phyloP scores from a whole-genome alignment of 108 stramenopile genomes.

The Pelagomonas calceolata region DNA sequence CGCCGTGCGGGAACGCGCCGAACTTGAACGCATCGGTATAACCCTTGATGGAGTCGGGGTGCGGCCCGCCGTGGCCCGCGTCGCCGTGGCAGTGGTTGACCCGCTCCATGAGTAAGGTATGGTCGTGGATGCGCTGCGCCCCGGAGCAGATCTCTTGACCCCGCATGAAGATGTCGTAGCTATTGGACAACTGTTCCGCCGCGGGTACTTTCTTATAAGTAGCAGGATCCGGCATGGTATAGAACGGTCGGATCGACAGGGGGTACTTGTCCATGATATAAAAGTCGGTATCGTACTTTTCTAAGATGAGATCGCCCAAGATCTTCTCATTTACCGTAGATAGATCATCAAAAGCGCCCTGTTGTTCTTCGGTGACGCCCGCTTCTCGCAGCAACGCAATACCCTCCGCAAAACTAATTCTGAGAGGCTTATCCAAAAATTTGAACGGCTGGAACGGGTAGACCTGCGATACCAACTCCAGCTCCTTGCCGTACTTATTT shows the following conservation, averaged over 20 bases:
- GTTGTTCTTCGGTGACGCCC: slow-evolving; percentile 52
- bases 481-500: slow-evolving; percentile 64
- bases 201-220: not conserved
- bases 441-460: slow-evolving; percentile 92
- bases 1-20: slow-evolving; percentile 90
- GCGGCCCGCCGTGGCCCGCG: not conserved
- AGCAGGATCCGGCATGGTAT: slow-evolving; percentile 94
- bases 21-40: slow-evolving; percentile 95
- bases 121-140: slow-evolving; percentile 96
- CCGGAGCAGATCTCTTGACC: slow-evolving; percentile 98
- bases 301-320: slow-evolving; percentile 84
- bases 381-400: slow-evolving; percentile 69
- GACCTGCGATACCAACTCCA: slow-evolving; percentile 79
- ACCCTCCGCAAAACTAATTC: slow-evolving; percentile 82
- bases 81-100: slow-evolving; percentile 34
- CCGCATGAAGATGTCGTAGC: slow-evolving; percentile 97
- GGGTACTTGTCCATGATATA: slow-evolving; percentile 99
- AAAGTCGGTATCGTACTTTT: slow-evolving; percentile 96
- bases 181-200: slow-evolving; percentile 61
- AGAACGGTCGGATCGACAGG: slow-evolving; percentile 86
- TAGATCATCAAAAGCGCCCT: slow-evolving; percentile 75
- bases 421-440: slow-evolving; percentile 77
- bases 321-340: slow-evolving; percentile 93
- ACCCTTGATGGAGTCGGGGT: slow-evolving; percentile 40
- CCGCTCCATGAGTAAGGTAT: slow-evolving; percentile 74